Evolutionary conservation across 2,329 filamentous ascomycete species (phyloP).

Genomic region (Polytolypa hystricis): DNA sequence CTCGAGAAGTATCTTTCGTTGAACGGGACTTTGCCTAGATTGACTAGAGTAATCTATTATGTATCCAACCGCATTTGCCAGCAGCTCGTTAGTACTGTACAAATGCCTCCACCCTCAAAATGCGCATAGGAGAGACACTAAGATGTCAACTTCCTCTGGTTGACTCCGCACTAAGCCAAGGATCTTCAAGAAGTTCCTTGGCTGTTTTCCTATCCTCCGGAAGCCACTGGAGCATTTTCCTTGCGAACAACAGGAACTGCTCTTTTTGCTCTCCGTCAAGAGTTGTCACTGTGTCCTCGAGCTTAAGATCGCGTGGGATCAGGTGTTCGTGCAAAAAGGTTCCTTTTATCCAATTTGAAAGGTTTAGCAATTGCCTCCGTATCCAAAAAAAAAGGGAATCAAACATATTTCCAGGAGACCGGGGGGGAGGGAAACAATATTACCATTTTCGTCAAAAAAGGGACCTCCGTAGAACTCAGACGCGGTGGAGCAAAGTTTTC

Average conservation of each 20-base stretch:
- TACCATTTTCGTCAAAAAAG: constrained; percentile 28
- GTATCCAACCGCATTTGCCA: no score
- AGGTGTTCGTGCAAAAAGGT: constrained; percentile 10
- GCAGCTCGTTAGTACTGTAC: no score
- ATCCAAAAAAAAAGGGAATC: no score
- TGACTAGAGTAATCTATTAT: no score
- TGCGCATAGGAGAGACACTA: no score
- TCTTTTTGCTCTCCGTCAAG: constrained; percentile 15
- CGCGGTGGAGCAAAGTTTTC: constrained; percentile 5
- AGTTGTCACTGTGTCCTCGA: constrained; percentile 7
- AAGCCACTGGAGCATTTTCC: constrained; percentile 19
- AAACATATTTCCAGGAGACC: no score
- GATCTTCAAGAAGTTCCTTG: constrained; percentile 7
- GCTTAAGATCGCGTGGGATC: not conserved
- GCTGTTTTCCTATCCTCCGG: constrained; percentile 1
- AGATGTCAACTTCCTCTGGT: no score
- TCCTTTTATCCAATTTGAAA: not conserved
- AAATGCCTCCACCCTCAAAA: no score
- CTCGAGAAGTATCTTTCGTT: no score
- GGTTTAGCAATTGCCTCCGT: not conserved
- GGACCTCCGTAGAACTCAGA: constrained; percentile 7
- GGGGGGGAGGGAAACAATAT: no score
- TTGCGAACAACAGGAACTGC: constrained; percentile 14
- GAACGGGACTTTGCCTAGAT: no score
- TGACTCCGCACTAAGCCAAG: constrained; percentile 12